Evolutionary conservation across 1,139 yeast genomes (phyloP).

Genomic region (Torulaspora globosa): DNA sequence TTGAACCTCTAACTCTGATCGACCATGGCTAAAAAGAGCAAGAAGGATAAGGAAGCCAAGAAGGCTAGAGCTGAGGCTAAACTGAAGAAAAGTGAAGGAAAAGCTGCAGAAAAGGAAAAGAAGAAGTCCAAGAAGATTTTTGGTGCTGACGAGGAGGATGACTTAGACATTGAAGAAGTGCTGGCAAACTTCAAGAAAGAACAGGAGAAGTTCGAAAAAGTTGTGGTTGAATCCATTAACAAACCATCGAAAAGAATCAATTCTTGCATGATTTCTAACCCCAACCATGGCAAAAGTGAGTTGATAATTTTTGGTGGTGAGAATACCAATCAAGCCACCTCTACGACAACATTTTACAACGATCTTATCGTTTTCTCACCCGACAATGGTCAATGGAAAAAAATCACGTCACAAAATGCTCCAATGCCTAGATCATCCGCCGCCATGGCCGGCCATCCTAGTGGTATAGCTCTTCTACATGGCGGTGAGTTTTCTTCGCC

Average conservation of each 20-base stretch:
- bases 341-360: conserved; percentile 68
- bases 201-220: conserved; percentile 74
- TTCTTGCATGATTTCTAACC: conserved; percentile 71
- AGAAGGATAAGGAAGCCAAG: conserved; percentile 84
- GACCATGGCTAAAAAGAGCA: conserved; percentile 76
- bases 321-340: conserved; percentile 44
- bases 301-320: conserved; percentile 90
- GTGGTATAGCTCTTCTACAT: conserved; percentile 77
- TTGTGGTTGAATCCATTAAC: conserved; percentile 52
- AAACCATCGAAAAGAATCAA: conserved; percentile 70
- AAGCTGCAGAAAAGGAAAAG: conserved; percentile 70
- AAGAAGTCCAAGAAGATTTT: conserved; percentile 73
- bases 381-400: conserved; percentile 80
- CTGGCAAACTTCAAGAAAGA: conserved; percentile 72
- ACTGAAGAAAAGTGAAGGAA: conserved; percentile 66
- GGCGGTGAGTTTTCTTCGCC: conserved; percentile 98
- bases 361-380: conserved; percentile 71
- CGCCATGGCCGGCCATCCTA: conserved; percentile 89
- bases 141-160: conserved; percentile 81
- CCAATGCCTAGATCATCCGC: conserved; percentile 95
- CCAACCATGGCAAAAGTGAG: conserved; percentile 72
- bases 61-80: conserved; percentile 86
- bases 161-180: conserved; percentile 80
- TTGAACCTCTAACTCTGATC: not conserved
- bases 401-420: conserved; percentile 71